Evolutionary conservation across 495 filamentous ascomycete genomes (phyloP), one percentile per base, ranked within the genome.

Genomic region (Aspergillus biplanus): DNA sequence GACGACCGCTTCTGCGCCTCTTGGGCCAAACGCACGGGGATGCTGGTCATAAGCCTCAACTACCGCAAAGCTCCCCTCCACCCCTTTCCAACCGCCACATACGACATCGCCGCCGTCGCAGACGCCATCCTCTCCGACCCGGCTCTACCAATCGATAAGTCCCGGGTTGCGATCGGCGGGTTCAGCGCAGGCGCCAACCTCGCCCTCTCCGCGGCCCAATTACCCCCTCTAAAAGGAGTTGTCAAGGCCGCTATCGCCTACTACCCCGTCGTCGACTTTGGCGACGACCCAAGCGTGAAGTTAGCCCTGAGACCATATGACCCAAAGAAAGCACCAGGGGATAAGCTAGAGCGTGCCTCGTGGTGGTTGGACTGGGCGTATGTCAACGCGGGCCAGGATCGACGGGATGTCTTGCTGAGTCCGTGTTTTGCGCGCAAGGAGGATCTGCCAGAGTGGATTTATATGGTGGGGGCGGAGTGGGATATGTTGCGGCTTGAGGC

Each of bases 171-270:
- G 0, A 73, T 80, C 37, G 77, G 75, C 15, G 77, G 77, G 9
- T 77, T 73, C 63, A 75, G 71, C 58, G 75, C 77, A 33, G 77
- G 77, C 9, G 77, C 59, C 5, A 75, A 75, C 50, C 67, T 80
- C 1, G 63, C 69, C 3, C 65, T 78, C 0, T 69, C 69, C n/a
- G 75, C 62, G 3, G 61, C 64, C 39, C 74, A 76, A 61, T 27
- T 73, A 7, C 60, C 67, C 1, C 52, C 61, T 13, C 50, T 79
- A 39, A 69, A 74, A 53, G 71, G 64, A 12, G 61, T 65, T 33
- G 62, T 79, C 7, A 69, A 68, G 18, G 76, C 67, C 7, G 66
- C 67, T 8, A 61, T 76, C 3, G n/a, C 67, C 15, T 78, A 67
- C 46, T 79, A 76, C 58, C 74, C 76, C 5, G 66, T 74, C 16